These are phyloP conservation scores for Piper longum DNA, from an alignment of 164 flowering plant genomes.

Conservation along the genomic window DNA sequence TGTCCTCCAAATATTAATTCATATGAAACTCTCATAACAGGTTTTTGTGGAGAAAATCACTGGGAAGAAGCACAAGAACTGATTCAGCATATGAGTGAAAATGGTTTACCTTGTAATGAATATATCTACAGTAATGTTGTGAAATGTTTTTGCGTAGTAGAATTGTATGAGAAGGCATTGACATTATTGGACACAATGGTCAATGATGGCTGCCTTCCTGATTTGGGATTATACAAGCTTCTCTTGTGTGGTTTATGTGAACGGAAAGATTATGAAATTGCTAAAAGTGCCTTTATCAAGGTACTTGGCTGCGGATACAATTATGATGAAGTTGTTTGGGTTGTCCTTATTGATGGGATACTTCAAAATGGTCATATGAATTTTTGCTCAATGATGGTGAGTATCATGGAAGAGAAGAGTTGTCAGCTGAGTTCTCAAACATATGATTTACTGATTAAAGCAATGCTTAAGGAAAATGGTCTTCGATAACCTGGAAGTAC, in stretches of 20 bases:
- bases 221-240: constrained; percentile 40
- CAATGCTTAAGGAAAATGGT: constrained; percentile 10
- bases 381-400: constrained; percentile 42
- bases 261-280: constrained; percentile 31
- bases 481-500: too few species aligned
- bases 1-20: constrained; percentile 30
- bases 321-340: constrained; percentile 70
- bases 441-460: constrained; percentile 44
- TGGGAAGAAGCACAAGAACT: constrained; percentile 38
- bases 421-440: constrained; percentile 39
- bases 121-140: constrained; percentile 38
- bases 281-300: constrained; percentile 30
- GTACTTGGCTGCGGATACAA: constrained; percentile 45
- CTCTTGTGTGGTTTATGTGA: constrained; percentile 57
- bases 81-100: constrained; percentile 34
- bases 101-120: constrained; percentile 42
- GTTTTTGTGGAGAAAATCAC: constrained; percentile 48
- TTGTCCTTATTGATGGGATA: constrained; percentile 66
- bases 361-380: constrained; percentile 40
- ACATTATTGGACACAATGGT: constrained; percentile 35
- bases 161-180: constrained; percentile 37
- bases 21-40: constrained; percentile 37
- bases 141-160: constrained; percentile 40
- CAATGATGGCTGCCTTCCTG: constrained; percentile 27
- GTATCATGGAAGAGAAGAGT: constrained; percentile 52